These are phyloP conservation scores for Mitragyna speciosa DNA, from an alignment of 257 asterid species.

Conservation along the genomic window DNA sequence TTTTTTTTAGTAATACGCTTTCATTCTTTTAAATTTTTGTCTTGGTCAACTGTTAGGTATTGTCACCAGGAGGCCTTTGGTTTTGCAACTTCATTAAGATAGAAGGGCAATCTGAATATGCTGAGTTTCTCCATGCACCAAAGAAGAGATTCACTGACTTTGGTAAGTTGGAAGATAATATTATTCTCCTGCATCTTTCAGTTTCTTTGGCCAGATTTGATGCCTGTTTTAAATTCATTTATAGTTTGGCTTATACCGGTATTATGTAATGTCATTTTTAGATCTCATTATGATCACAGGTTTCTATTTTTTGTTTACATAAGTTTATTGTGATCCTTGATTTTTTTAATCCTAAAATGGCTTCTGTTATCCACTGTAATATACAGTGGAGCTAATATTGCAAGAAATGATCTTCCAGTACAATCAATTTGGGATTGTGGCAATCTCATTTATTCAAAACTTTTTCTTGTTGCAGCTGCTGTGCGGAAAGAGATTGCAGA, in stretches of 20 bases:
- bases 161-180: conserved; percentile 44
- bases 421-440: neutral
- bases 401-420: neutral
- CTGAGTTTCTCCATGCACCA: conserved; percentile 90
- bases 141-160: conserved; percentile 69
- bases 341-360: neutral
- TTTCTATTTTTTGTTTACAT: neutral
- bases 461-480: conserved; percentile 60
- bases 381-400: neutral
- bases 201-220: neutral
- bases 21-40: neutral
- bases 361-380: no score
- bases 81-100: conserved; percentile 89
- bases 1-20: no score
- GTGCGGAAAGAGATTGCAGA: conserved; percentile 91
- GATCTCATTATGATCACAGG: no score
- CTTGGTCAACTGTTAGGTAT: conserved; percentile 52
- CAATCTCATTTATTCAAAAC: neutral
- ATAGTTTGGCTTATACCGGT: no score
- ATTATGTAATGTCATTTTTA: no score
- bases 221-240: no score
- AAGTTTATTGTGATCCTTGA: neutral
- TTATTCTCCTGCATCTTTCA: neutral
- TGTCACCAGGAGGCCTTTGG: conserved; percentile 98
- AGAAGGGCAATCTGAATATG: conserved; percentile 81